These are phyloP conservation scores for Tetracentron sinense DNA, from an alignment of 164 flowering plant genomes.

Conservation along the genomic window DNA sequence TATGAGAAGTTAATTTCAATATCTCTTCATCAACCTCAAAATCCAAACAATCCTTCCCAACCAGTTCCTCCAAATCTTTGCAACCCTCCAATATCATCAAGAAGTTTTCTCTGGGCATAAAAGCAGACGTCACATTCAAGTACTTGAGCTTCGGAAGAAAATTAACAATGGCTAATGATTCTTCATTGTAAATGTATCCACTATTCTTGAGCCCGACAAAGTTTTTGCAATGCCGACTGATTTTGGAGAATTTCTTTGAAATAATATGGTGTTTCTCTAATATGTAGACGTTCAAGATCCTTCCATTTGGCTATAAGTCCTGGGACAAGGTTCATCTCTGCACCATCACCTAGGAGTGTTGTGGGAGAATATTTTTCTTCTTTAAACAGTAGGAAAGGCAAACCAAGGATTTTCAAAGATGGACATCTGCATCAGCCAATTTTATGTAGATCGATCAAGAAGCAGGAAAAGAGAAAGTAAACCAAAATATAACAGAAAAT, in stretches of 20 bases:
- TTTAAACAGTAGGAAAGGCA: too few relatives aligned
- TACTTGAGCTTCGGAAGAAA: slow-evolving; percentile 7
- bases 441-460: too few relatives aligned
- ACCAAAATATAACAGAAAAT: too few relatives aligned
- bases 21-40: slow-evolving; percentile 15
- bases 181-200: not conserved
- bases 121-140: slow-evolving; percentile 5
- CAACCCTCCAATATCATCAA: slow-evolving; percentile 14
- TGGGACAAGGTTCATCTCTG: too few relatives aligned
- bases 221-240: slow-evolving; percentile 12
- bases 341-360: too few relatives aligned
- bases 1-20: slow-evolving; percentile 1
- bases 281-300: not conserved
- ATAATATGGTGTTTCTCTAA: not conserved
- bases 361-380: too few relatives aligned
- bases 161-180: slow-evolving; percentile 7
- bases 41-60: slow-evolving; percentile 1
- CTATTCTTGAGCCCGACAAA: too few relatives aligned
- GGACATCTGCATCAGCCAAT: too few relatives aligned
- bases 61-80: slow-evolving; percentile 10
- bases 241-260: slow-evolving; percentile 1
- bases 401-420: too few relatives aligned
- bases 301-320: too few relatives aligned
- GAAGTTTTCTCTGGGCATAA: not conserved
- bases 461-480: too few relatives aligned